These are phyloP conservation scores for Silene noctiflora DNA, from an alignment of 179 eudicot genomes.

Conservation along the genomic window DNA sequence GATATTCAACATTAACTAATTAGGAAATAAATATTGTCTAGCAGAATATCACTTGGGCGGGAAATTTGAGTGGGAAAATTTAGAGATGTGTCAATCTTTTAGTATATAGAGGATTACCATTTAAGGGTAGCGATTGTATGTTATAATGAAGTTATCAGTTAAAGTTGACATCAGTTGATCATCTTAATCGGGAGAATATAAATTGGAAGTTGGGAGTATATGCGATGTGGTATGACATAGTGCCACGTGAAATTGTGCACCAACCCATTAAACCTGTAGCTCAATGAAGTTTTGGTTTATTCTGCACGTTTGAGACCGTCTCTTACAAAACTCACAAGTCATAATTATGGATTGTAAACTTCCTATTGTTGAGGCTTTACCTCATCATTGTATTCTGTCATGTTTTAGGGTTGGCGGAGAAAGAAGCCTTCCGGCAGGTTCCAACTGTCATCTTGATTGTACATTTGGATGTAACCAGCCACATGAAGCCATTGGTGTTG, in stretches of 20 bases:
- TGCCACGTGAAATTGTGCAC: too few species aligned
- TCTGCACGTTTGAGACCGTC: neutral
- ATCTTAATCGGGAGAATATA: neutral
- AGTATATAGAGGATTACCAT: too few species aligned
- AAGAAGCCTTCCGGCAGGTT: slow-evolving; percentile 85
- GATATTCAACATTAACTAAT: too few species aligned
- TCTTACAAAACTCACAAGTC: neutral
- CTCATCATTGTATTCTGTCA: neutral
- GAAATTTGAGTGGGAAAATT: too few species aligned
- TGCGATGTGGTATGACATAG: neutral
- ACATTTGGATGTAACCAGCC: slow-evolving; percentile 11
- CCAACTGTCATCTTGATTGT: slow-evolving; percentile 65
- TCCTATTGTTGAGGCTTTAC: neutral
- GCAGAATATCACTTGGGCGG: too few species aligned
- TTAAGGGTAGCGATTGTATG: neutral
- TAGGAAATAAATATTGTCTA: too few species aligned
- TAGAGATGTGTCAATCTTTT: too few species aligned
- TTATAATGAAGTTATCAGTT: neutral
- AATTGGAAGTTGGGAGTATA: neutral
- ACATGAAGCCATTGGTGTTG: neutral
- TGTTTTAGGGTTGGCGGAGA: slow-evolving; percentile 89
- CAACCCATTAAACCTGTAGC: too few species aligned
- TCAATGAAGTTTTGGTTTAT: neutral
- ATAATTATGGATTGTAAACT: neutral
- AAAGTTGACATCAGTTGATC: neutral